These are phyloP conservation scores for Sclerotinia subarctica DNA, from an alignment of 2,329 filamentous ascomycete species.

Conservation along the genomic window DNA sequence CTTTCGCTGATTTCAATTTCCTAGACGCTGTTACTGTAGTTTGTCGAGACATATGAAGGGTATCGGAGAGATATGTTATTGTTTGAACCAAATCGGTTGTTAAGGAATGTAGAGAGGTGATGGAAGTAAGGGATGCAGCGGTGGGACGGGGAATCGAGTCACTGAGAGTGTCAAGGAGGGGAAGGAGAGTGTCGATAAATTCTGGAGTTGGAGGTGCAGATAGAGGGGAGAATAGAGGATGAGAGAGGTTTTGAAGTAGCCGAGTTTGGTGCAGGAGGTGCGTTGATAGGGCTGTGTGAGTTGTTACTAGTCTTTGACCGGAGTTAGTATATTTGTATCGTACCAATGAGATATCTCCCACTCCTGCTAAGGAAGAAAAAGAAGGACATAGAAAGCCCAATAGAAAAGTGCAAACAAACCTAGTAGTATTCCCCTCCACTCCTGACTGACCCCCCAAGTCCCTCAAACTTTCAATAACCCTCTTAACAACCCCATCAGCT, in stretches of 20 bases:
- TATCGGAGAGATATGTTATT: slow-evolving; percentile 83
- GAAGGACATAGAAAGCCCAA: background rate
- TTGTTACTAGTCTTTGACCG: slow-evolving; percentile 62
- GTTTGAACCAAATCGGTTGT: slow-evolving; percentile 74
- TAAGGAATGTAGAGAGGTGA: slow-evolving; percentile 65
- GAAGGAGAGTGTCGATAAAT: slow-evolving; percentile 65
- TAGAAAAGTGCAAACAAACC: slow-evolving; percentile 46
- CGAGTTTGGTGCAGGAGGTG: slow-evolving; percentile 74
- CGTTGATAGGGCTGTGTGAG: slow-evolving; percentile 70
- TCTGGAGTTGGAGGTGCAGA: slow-evolving; percentile 60
- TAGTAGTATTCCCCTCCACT: slow-evolving; percentile 68
- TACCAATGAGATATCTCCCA: background rate
- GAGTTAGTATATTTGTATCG: slow-evolving; percentile 19
- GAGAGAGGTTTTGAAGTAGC: slow-evolving; percentile 69
- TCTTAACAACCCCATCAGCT: slow-evolving; percentile 62
- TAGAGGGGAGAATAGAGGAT: slow-evolving; percentile 67
- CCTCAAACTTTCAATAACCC: slow-evolving; percentile 66
- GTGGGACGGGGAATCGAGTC: slow-evolving; percentile 64
- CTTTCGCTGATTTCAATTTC: slow-evolving; percentile 75
- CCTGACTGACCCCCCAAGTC: slow-evolving; percentile 71
- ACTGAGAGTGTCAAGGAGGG: slow-evolving; percentile 62
- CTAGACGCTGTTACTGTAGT: slow-evolving; percentile 78
- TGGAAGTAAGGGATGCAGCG: slow-evolving; percentile 60
- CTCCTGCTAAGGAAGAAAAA: background rate
- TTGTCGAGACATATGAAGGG: slow-evolving; percentile 90